Percentiles rank a stretch among this genome's conserved stretches.
phyloP scores from a whole-genome alignment of 1,139 yeast genomes.

The Geotrichum australiense region DNA sequence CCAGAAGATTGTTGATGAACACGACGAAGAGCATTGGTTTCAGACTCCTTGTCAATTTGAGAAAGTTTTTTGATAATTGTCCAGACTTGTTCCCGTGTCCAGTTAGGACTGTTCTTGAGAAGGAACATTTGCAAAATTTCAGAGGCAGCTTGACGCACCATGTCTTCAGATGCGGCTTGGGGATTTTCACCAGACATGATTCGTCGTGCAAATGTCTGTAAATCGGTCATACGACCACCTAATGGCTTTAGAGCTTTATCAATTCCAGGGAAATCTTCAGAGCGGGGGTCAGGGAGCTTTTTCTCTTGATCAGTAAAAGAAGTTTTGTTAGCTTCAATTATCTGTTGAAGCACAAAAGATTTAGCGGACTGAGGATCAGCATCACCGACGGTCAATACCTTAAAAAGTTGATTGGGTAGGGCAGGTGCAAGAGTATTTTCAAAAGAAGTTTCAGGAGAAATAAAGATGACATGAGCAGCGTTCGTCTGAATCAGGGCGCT shows the following conservation, averaged over 20 bases:
- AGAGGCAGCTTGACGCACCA: slow-evolving; percentile 78
- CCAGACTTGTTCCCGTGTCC: slow-evolving; percentile 88
- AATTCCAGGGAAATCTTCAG: slow-evolving; percentile 28
- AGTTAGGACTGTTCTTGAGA: slow-evolving; percentile 43
- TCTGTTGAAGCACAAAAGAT: slow-evolving; percentile 59
- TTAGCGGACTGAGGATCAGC: slow-evolving; percentile 69
- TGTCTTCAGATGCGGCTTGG: slow-evolving; percentile 63
- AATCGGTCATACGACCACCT: slow-evolving; percentile 93
- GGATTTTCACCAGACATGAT: slow-evolving; percentile 84
- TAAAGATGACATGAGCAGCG: slow-evolving; percentile 79
- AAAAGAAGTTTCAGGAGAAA: slow-evolving; percentile 80
- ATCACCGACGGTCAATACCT: slow-evolving; percentile 67
- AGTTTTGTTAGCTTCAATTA: slow-evolving; percentile 29
- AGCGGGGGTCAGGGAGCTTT: slow-evolving; percentile 10
- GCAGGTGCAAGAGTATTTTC: slow-evolving; percentile 55
- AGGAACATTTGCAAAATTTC: slow-evolving; percentile 81
- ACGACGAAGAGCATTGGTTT: neutral
- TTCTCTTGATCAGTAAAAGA: slow-evolving; percentile 11
- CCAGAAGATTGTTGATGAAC: too few relatives aligned
- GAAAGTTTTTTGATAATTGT: slow-evolving; percentile 61
- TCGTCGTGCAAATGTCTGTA: slow-evolving; percentile 84
- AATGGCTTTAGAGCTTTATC: slow-evolving; percentile 61
- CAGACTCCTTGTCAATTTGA: slow-evolving; percentile 2
- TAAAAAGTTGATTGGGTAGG: slow-evolving; percentile 82
- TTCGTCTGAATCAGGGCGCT: slow-evolving; percentile 67